These are phyloP conservation scores for Berkeleyomyces basicola DNA, from an alignment of 2,329 filamentous ascomycete genomes.

Conservation along the genomic window DNA sequence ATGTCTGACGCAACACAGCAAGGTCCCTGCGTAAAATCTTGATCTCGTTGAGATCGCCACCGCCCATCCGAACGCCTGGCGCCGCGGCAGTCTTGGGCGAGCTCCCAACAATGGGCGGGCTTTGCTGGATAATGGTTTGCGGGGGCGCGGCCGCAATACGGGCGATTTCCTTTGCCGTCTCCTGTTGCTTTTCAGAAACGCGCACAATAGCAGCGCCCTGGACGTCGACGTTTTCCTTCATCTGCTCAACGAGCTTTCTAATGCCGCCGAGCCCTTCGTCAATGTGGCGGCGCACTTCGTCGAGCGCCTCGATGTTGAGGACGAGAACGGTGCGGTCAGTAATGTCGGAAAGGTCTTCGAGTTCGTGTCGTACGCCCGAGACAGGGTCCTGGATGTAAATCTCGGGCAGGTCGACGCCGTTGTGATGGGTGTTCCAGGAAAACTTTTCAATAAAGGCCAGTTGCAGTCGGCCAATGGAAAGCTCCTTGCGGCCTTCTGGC, in stretches of 20 bases:
- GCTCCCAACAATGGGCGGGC: constrained; percentile 22
- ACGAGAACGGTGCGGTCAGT: constrained; percentile 93
- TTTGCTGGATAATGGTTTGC: constrained; percentile 18
- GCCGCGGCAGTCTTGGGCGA: constrained; percentile 19
- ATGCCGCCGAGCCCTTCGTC: constrained; percentile 77
- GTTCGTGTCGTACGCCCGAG: constrained; percentile 88
- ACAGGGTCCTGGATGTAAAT: constrained; percentile 96
- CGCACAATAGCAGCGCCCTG: constrained; percentile 68
- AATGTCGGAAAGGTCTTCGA: constrained; percentile 84
- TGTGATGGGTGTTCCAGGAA: constrained; percentile 93
- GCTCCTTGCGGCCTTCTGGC: constrained; percentile 63
- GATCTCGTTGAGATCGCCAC: constrained; percentile 57
- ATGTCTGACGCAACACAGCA: constrained; percentile 82
- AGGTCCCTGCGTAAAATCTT: constrained; percentile 74
- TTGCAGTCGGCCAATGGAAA: constrained; percentile 77
- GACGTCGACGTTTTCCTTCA: constrained; percentile 68
- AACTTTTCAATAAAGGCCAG: constrained; percentile 98
- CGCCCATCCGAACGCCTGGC: constrained; percentile 30
- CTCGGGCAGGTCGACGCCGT: constrained; percentile 81
- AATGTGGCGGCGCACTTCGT: constrained; percentile 92
- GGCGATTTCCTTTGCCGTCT: constrained; percentile 75
- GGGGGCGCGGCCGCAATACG: constrained; percentile 33
- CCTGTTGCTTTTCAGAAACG: constrained; percentile 80
- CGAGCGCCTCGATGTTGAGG: constrained; percentile 78
- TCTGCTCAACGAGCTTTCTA: constrained; percentile 66